Evolutionary conservation across 2,329 filamentous ascomycete genomes (phyloP), one percentile per base, ranked within the genome.

Genomic region (Seiridium unicorne): DNA sequence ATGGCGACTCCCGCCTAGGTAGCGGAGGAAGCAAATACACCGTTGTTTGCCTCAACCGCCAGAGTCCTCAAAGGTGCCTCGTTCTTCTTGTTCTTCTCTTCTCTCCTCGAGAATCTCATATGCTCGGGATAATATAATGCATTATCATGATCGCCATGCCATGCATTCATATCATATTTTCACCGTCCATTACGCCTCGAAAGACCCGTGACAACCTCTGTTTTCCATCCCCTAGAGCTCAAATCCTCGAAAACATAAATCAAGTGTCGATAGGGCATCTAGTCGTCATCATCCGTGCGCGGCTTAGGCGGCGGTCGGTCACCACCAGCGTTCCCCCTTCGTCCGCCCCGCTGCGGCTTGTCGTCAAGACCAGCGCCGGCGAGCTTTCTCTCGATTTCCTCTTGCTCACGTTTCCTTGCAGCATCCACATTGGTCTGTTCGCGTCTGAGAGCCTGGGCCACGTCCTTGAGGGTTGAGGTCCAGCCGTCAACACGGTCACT

Each of bases 401-500:
- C 87, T 65, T 83, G 76, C 78, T 92, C 92, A 67, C 89, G 89
- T 81, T 96, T 92, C 79, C 87, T 89, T 76, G 91, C 87, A 58
- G 86, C 80, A 69, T 90, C 84, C 67, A 90, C 93, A 69, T 91
- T 89, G 77, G 89, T 83, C 82, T 96, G 89, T 81, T 96, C 92
- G 73, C 86, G 82, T 71, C 89, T 86, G 66, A 98, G 85, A 51
- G 95, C 91, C 59, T 82, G 81, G 67, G 96, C 81, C 18, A 99
- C 93, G 66, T 86, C 87, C 72, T 87, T 84, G 69, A 98, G 81
- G 68, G 91, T 94, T 68, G 86, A 84, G 76, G 90, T 89, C 94
- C 94, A 98, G 75, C 93, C 91, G 78, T 97, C 93, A 70, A 99
- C 81, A 63, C 94, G 86, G 64, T 90, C 92, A 62, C 92, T 91